Conservation (phyloP, 2,329 filamentous ascomycete species). For the Phoma sp. region DNA sequence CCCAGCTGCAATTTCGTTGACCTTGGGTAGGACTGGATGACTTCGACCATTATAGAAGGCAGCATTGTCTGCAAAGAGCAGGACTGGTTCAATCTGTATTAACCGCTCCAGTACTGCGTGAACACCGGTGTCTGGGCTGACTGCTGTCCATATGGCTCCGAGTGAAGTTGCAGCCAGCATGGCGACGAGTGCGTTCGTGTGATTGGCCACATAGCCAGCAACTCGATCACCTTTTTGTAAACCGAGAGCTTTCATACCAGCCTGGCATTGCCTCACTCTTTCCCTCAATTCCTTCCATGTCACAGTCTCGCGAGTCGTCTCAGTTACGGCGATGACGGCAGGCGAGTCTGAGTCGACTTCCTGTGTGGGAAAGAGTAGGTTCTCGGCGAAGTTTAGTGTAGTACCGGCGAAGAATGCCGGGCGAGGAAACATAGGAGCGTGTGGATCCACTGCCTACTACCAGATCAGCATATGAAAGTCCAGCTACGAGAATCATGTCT, state of each 20-base stretch:
- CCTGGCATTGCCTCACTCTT: constrained; percentile 75
- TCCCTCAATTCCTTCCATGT: constrained; percentile 85
- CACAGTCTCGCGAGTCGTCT: constrained; percentile 69
- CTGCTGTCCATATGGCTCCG: constrained; percentile 90
- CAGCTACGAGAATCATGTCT: constrained; percentile 27
- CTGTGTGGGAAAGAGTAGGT: constrained; percentile 80
- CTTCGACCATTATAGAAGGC: constrained; percentile 90
- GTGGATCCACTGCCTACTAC: constrained; percentile 69
- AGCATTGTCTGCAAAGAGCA: constrained; percentile 88
- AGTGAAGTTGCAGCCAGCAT: constrained; percentile 85
- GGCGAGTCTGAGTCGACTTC: constrained; percentile 64
- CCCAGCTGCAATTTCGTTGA: constrained; percentile 74
- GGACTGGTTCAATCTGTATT: constrained; percentile 80
- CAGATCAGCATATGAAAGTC: constrained; percentile 19
- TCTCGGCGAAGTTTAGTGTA: constrained; percentile 91
- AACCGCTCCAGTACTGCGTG: constrained; percentile 89
- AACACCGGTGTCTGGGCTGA: constrained; percentile 91
- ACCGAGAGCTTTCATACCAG: constrained; percentile 71
- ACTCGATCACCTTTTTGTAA: constrained; percentile 69
- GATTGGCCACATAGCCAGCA: constrained; percentile 84
- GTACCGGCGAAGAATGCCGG: constrained; percentile 84
- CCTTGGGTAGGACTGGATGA: constrained; percentile 81
- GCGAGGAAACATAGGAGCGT: constrained; percentile 80
- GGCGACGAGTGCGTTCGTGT: constrained; percentile 83
- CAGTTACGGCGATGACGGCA: constrained; percentile 83